Evolutionary conservation across 768 basidiomycete genomes (phyloP), one percentile per base, ranked within the genome.

Genomic region (Suillus americanus): DNA sequence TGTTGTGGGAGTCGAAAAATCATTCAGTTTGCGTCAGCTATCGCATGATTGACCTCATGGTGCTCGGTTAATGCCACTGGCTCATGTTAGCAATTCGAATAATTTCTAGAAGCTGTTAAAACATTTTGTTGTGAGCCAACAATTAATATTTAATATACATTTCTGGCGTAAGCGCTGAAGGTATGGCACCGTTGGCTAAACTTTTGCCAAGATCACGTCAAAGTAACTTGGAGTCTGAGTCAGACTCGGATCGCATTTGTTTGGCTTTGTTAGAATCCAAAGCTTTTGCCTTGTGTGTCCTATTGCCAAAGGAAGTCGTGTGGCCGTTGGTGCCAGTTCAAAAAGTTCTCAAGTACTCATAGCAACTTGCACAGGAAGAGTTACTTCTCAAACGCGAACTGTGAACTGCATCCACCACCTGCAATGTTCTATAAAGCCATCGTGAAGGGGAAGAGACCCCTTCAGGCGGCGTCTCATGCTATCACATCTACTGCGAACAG

Each of bases 381-480:
- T 63, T 28, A 50, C 64, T 6, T 64, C 60, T 14, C 45, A 65
- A 7, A 46, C 62, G 3, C 62, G 10, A 68, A 73, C 66, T 62
- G 72, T 73, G 70, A 33, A 35, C 56, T 33, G 8, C 40, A 16
- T 59, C 64, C 37, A 1, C 41, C 68, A 20, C 37, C n/a, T 57
- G 68, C 70, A 65, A 75, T 75, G 74, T 60, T 77, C 50, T 75
- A 71, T 65, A 71, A 77, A 64, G 70, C 64, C 3, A 70, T 75
- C 18, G 62, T 68, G 55, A 84, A 83, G 70, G 82, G 85, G 65
- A 83, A 79, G 69, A 80, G 79, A 69, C 86, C 87, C 38, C 72
- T 88, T 35, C 83, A 83, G 66, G 85, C 81, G n/a, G 87, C 86
- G 9, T 84, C 86, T 28, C 71, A 69, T 62, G 72, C 66, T 63